Base-by-base conservation (phyloP, 1,139 yeast genomes). In the Sugiyamaella grinbergsii region DNA sequence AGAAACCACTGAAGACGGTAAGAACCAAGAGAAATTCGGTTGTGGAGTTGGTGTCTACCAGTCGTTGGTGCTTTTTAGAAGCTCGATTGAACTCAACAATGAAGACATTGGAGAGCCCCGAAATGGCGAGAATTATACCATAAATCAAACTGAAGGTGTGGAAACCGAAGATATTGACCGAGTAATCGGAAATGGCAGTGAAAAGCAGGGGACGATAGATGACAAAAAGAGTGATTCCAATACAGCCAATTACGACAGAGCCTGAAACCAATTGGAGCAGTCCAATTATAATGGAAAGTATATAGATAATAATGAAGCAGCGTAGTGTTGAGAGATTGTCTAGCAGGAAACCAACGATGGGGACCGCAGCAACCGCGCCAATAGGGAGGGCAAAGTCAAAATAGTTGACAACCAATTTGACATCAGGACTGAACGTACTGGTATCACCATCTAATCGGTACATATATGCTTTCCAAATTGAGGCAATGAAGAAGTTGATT, bases 141-240 rank as follows among this genome's bases (percentile, higher is more conserved):
- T 91, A 91, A n/a, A 90, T 82, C 1, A 91, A 83, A 36, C 97
- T 96, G 70, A 91, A 91, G 1, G 95, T 89, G 52, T 82, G 85
- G 67, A 86, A 90, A 0, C 98, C 98, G 72, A 91, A 91, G 18
- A 90, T 94, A 64, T 91, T 91, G 39, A 96, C 95, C 65, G 91
- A 80, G 64, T 83, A 88, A 67, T 91, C 97, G 3, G 95, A 85
- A 1, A 90, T 87, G 0, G 95, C 89, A 1, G 98, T 90, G 69
- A 90, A 91, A 64, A 86, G 89, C 63, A 90, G 86, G 13, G 98
- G 97, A 66, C 98, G 78, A 68, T 86, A 90, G 1, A 87, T 73
- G n/a, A 88, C 96, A 58, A 91, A 74, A 10, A 85, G 32, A 5
- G 38, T 20, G 26, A 40, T 47, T 18, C 32, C 32, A 20, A 38